Base-by-base conservation (phyloP, 2,329 filamentous ascomycete species). In the Furcasterigmium furcatum region DNA sequence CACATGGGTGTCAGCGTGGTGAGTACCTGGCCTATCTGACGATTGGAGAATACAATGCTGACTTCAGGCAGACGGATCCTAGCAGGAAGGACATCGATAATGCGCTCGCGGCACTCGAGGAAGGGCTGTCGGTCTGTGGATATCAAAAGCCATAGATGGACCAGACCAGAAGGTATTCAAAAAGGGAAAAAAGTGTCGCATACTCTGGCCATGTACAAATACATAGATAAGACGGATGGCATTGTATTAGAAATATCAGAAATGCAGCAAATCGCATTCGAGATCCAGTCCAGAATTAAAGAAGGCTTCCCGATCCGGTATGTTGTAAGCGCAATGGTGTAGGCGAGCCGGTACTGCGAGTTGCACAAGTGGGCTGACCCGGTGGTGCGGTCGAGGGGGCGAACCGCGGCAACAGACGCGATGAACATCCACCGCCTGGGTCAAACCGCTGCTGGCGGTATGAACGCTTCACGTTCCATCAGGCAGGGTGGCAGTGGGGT, bases 1-100 rank as follows among this genome's bases (percentile, higher is more conserved):
- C 94, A 97, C 67, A 99, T 99, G 94, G 94, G 94, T 56, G 89
- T 97, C 51, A 94, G 87, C 62, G 87, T 91, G 55, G 82, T 84
- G 70, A 71, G 81, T 76, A 16, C 9, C 22, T 5, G 5, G 9
- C 9, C 16, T 18, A 5, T 36, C 7, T 9, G 34, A 14, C 9
- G 16, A 18, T 18, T 34, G 4, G 7, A 20, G 32, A 42, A 32
- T 44, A 10, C 29, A 9, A 46, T 55, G 43, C 62, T 61, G 51
- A 59, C 46, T 27, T 36, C 32, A 53, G 10, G 22, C 18, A 84
- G 71, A 88, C 85, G 58, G 89, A 96, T 61, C 79, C 88, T 22
- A 81, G 80, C 51, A 79, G 91, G 52, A 79, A 78, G 43, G 90
- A 99, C 63, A 82, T 97, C 57, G 88, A 95, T 52, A 87, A 86